A percentile compares a stretch with the other conserved stretches of the same genome.
Conservation (phyloP, 2,329 filamentous ascomycete species). For the Fusarium coicis region DNA sequence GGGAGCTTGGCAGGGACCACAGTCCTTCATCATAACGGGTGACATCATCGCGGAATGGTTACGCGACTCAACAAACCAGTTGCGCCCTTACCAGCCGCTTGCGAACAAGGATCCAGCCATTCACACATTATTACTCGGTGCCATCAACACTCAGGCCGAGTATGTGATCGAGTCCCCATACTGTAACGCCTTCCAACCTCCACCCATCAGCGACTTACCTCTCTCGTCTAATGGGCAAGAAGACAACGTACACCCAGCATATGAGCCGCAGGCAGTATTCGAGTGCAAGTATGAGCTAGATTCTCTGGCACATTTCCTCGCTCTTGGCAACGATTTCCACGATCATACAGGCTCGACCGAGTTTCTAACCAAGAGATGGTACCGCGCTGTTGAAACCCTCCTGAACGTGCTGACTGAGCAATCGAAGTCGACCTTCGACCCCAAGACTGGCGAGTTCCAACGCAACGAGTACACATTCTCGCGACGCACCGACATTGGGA, state of each 20-base stretch:
- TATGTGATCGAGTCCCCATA: slow-evolving; percentile 95
- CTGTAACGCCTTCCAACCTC: slow-evolving; percentile 98
- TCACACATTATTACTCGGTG: slow-evolving; percentile 84
- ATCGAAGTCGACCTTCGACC: slow-evolving; percentile 82
- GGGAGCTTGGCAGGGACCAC: slow-evolving; percentile 81
- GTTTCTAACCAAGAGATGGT: slow-evolving; percentile 84
- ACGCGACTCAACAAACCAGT: slow-evolving; percentile 91
- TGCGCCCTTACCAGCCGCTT: slow-evolving; percentile 87
- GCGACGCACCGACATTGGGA: slow-evolving; percentile 81
- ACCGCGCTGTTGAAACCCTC: slow-evolving; percentile 78
- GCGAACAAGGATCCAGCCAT: slow-evolving; percentile 84
- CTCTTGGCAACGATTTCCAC: slow-evolving; percentile 87
- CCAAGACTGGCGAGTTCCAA: slow-evolving; percentile 69
- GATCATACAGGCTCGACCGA: slow-evolving; percentile 80
- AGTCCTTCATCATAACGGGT: slow-evolving; percentile 93
- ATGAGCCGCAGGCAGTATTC: slow-evolving; percentile 87
- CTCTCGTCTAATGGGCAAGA: slow-evolving; percentile 82
- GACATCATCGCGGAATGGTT: slow-evolving; percentile 96
- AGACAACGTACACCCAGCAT: slow-evolving; percentile 85
- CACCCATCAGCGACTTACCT: slow-evolving; percentile 80
- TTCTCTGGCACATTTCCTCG: slow-evolving; percentile 90
- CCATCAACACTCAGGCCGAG: slow-evolving; percentile 95
- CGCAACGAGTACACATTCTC: slow-evolving; percentile 90
- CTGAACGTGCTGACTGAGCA: slow-evolving; percentile 81
- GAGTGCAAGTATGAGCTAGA: slow-evolving; percentile 99